Evolutionary conservation across 345 rosid genomes (phyloP).

Genomic region (Aquilaria yunnanensis): DNA sequence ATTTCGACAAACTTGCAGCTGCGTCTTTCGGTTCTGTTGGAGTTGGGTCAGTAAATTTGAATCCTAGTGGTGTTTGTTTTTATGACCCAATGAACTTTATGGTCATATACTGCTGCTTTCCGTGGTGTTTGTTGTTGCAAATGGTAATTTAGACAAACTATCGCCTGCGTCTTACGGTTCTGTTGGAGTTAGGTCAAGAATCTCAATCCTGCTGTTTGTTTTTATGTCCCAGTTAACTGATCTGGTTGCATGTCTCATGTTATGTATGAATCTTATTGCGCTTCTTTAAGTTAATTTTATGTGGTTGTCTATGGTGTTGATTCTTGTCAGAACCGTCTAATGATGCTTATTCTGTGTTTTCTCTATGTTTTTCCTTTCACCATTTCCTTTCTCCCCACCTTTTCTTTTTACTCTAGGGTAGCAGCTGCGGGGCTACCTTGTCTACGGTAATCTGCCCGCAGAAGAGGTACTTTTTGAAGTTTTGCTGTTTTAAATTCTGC

Average conservation of each 20-base stretch:
- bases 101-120: not conserved
- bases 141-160: not conserved
- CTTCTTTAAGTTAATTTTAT: not conserved
- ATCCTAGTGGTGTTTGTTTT: not conserved
- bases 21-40: not conserved
- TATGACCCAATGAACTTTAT: too few relatives aligned
- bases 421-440: conserved; percentile 11
- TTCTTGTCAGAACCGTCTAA: not conserved
- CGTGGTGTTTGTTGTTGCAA: not conserved
- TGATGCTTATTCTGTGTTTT: conserved; percentile 1
- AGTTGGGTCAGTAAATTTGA: not conserved
- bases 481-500: too few relatives aligned
- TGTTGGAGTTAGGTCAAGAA: not conserved
- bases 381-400: not conserved
- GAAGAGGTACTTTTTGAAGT: not conserved
- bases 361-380: not conserved
- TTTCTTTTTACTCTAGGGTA: not conserved
- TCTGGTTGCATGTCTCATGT: not conserved
- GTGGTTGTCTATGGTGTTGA: not conserved
- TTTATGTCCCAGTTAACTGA: conserved; percentile 1
- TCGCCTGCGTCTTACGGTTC: not conserved
- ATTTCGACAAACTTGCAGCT: not conserved
- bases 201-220: not conserved
- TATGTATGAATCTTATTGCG: conserved; percentile 1
- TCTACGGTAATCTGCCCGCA: conserved; percentile 12